phyloP scores from a whole-genome alignment of 345 rosid species.

The Xanthoceras sorbifolium region DNA sequence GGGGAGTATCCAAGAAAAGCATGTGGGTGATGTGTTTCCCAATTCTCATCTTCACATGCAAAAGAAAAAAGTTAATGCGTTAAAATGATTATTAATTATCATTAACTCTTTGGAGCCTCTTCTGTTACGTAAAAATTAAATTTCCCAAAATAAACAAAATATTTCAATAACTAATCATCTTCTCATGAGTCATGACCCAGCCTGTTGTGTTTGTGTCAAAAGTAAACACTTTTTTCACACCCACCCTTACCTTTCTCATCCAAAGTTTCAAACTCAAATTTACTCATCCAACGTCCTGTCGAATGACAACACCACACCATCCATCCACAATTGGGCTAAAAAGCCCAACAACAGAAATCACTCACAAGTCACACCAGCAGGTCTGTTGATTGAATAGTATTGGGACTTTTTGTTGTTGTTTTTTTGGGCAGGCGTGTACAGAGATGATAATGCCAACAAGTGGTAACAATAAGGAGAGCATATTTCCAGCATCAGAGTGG shows the following conservation, averaged over 20 bases:
- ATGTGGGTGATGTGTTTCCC: background rate
- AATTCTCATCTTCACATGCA: slow-evolving; percentile 12
- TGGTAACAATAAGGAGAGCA: slow-evolving; percentile 46
- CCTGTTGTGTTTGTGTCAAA: background rate
- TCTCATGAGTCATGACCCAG: background rate
- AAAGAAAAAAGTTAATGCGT: background rate
- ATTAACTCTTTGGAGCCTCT: background rate
- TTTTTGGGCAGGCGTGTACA: slow-evolving; percentile 52
- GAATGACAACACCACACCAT: no score
- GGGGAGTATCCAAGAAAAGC: slow-evolving; percentile 12
- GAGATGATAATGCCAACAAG: slow-evolving; percentile 59
- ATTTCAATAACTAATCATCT: background rate
- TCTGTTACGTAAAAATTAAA: background rate
- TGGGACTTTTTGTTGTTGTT: background rate
- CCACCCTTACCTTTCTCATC: no score
- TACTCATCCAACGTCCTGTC: no score
- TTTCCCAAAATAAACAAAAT: background rate
- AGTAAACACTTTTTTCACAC: no score
- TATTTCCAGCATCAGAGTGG: slow-evolving; percentile 43
- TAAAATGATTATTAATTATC: background rate
- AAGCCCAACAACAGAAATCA: no score
- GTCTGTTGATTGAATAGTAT: no score
- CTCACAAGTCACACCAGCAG: no score
- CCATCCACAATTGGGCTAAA: no score
- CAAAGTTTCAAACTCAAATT: no score